Base-by-base conservation (phyloP, 2,329 filamentous ascomycete species). In the Plenodomus lindquistii region DNA sequence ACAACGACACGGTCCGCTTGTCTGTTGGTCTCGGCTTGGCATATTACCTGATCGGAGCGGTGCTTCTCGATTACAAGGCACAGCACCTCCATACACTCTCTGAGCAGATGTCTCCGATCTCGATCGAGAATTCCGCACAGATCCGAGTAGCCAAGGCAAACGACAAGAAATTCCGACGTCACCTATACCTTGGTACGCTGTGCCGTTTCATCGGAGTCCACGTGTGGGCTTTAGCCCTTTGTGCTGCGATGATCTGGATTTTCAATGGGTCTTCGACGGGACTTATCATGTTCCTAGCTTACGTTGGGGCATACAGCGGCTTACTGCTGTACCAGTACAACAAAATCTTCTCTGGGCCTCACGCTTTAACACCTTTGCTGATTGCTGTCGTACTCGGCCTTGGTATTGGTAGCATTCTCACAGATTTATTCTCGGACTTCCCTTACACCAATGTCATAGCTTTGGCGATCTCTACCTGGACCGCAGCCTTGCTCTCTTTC, bases 11-110 rank as follows among this genome's bases (percentile, higher is more conserved):
- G 1, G 71, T 73, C 45, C 73, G 78, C 10, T 67, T 79, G 49
- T 73, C 77, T 29, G 75, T 81, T 18, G 81, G 81, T 1, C 81
- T 83, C 52, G 77, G 79, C n/a, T 69, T 84, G 27, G 78, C 78
- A 0, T 84, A 83, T 61, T 84, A 83, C 54, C 70, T 83, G 16
- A 74, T 83, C 19, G 80, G 81, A 20, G 81, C 81, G 11, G 79
- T 83, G 1, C 69, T 81, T 18, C 78, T 84, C 20, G 81, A 84
- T 54, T 76, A 77, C 52, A 81, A 81, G 48, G 79, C 79, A 17
- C 77, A 79, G 44, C 75, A 79, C 50, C 70, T 82, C 1, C 75
- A 79, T 50, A 73, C 72, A 11, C 59, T 74, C 2, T 74, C 77
- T 3, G 74, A 78, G 42, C 69, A 74, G 20, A 67, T 75, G 50